phyloP scores from a whole-genome alignment of 164 flowering plant species.

The Macadamia integrifolia region DNA sequence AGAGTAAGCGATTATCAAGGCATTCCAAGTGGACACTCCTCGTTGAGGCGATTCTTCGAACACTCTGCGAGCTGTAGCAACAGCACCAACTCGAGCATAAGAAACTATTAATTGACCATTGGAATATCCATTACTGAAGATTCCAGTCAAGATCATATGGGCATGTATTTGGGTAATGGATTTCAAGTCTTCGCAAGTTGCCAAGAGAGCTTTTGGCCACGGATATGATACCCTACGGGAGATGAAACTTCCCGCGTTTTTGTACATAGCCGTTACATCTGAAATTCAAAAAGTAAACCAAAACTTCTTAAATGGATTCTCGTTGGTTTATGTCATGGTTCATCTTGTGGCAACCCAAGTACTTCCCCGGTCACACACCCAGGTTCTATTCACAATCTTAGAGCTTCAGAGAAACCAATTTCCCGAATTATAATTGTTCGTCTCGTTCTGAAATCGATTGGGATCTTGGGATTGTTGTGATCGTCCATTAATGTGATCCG shows the following conservation, averaged over 20 bases:
- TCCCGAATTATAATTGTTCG: too few relatives aligned
- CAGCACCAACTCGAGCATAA: constrained; percentile 16
- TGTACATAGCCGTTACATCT: not conserved
- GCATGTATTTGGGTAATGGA: constrained; percentile 26
- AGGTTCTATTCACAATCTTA: too few relatives aligned
- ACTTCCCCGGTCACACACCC: too few relatives aligned
- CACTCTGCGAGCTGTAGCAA: constrained; percentile 19
- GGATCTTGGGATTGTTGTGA: too few relatives aligned
- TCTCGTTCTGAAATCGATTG: too few relatives aligned
- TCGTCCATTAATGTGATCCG: too few relatives aligned
- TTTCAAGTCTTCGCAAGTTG: constrained; percentile 17
- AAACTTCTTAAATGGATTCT: too few relatives aligned
- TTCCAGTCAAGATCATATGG: constrained; percentile 15
- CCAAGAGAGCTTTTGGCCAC: constrained; percentile 8
- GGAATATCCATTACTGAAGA: constrained; percentile 6
- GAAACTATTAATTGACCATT: constrained; percentile 16
- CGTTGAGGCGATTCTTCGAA: constrained; percentile 19
- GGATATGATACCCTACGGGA: not conserved
- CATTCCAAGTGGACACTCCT: constrained; percentile 20
- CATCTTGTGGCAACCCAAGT: too few relatives aligned
- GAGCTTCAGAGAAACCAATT: too few relatives aligned
- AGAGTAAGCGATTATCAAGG: constrained; percentile 21
- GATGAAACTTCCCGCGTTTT: not conserved
- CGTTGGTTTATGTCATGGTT: too few relatives aligned
- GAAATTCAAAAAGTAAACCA: too few relatives aligned